These are phyloP conservation scores for Aureobasidium sp. DNA, from an alignment of 2,329 filamentous ascomycete genomes.

Conservation along the genomic window DNA sequence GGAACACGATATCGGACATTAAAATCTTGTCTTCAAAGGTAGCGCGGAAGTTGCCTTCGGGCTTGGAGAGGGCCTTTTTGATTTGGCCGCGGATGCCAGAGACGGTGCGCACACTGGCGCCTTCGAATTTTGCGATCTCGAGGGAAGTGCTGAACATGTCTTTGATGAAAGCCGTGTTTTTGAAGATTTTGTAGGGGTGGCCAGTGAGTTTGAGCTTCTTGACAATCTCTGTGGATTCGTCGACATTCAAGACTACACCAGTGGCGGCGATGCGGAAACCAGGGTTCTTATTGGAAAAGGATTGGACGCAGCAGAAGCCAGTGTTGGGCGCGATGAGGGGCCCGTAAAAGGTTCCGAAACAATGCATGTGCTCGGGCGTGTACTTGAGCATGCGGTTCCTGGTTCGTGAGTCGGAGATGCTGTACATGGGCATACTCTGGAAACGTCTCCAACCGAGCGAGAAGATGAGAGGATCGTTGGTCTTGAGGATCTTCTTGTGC, in stretches of 20 bases:
- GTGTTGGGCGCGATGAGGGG: slow-evolving; percentile 93
- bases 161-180: slow-evolving; percentile 97
- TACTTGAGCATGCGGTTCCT: slow-evolving; percentile 98
- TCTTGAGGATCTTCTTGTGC: slow-evolving; percentile 99
- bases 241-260: slow-evolving; percentile 86
- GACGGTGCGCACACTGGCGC: slow-evolving; percentile 89
- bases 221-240: slow-evolving; percentile 94
- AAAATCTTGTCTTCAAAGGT: slow-evolving; percentile 99
- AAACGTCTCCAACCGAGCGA: slow-evolving; percentile 94
- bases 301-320: slow-evolving; percentile 89
- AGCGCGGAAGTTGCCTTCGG: slow-evolving; percentile 90
- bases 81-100: slow-evolving; percentile 94
- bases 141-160: slow-evolving; percentile 94
- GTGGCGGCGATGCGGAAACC: slow-evolving; percentile 94
- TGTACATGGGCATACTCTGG: slow-evolving; percentile 87
- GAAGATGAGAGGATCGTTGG: slow-evolving; percentile 94
- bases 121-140: slow-evolving; percentile 97
- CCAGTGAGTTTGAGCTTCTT: slow-evolving; percentile 99
- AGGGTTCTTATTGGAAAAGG: slow-evolving; percentile 73
- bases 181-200: slow-evolving; percentile 93
- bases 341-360: slow-evolving; percentile 91
- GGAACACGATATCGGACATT: slow-evolving; percentile 92
- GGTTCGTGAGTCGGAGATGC: slow-evolving; percentile 86
- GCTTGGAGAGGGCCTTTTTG: slow-evolving; percentile 87
- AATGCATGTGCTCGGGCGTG: slow-evolving; percentile 98